Evolutionary conservation across 495 filamentous ascomycete species (phyloP).

Genomic region (Aspergillus kassunensis): DNA sequence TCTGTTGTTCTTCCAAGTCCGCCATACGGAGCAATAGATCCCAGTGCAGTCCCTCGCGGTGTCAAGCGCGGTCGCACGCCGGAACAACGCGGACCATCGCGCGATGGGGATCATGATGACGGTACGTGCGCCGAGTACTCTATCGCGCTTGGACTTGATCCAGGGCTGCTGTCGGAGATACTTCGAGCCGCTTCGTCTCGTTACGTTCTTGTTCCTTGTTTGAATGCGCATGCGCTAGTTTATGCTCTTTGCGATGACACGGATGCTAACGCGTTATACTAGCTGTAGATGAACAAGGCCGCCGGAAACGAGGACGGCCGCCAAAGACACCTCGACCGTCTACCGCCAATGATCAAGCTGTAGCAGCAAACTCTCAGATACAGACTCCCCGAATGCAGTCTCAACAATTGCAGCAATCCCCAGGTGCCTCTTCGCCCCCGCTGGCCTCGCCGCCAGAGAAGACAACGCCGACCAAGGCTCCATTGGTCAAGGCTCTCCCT

Average conservation of each 20-base stretch:
- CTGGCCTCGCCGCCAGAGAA: conserved; percentile 77
- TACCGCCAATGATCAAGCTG: conserved; percentile 41
- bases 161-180: not conserved
- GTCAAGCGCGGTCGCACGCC: conserved; percentile 93
- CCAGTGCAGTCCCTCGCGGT: conserved; percentile 63
- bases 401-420: conserved; percentile 55
- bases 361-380: conserved; percentile 48
- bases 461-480: conserved; percentile 78
- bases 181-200: conserved; percentile 17
- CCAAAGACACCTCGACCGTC: conserved; percentile 61
- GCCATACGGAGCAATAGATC: conserved; percentile 43
- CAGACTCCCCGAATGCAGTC: conserved; percentile 80
- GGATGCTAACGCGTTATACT: conserved; percentile 8
- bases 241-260: not conserved
- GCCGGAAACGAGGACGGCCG: conserved; percentile 82
- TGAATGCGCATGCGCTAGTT: not conserved
- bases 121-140: conserved; percentile 57
- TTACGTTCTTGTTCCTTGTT: conserved; percentile 3
- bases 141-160: conserved; percentile 4
- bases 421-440: conserved; percentile 49
- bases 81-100: conserved; percentile 63
- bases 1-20: conserved; percentile 42
- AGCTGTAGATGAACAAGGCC: conserved; percentile 64
- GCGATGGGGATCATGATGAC: conserved; percentile 69
- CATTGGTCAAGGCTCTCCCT: conserved; percentile 87